Base-by-base conservation (phyloP, 805 yeast genomes). In the Spencermartinsiella europaea region DNA sequence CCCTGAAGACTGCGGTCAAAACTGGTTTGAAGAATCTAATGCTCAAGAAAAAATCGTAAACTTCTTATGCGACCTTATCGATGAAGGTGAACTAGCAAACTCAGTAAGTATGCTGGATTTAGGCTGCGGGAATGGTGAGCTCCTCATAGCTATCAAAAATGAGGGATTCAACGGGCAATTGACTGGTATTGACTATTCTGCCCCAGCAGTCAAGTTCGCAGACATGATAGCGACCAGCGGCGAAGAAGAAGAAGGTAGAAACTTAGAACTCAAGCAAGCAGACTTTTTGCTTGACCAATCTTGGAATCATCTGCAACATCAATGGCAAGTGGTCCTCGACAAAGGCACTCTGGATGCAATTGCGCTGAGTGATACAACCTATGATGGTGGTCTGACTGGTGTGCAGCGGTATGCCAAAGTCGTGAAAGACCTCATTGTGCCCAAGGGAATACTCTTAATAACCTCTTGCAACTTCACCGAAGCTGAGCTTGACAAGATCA, bases 281-380 rank as follows among this genome's bases (percentile, higher is more conserved):
- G 97, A 93, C 64, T 76, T 93, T 45, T 72, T 86, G 45, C 64
- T 68, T 37, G 58, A 62, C 1, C 56, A 70, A 14, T 65, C 64
- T 14, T 35, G 12, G 42, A 34, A 39, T 3, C 47, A 62, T 36
- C 53, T 61, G 27, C 61, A 62, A 1, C 71, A 66, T 2, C 59
- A 68, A 19, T 89, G 77, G 65, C 95, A 90, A 60, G 64, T 93
- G 5, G 77, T 91, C 1, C 68, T 89, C 15, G 99, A 93, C 66
- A 93, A 93, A 63, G 99, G 99, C 5, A 93, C 99, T 0, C 68
- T 93, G 19, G 99, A 93, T 67, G 99, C 99, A 3, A 91, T 93
- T 51, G 97, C 96, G 0, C 72, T 93, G 38, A 86, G 87, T 62
- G 83, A 83, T 19, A 54, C 69, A 1, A 73, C 65, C 17, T 76